A percentile compares a stretch with the other conserved stretches of the same genome.
Evolutionary conservation across 2,329 filamentous ascomycete species (phyloP).

Genomic region (Trichoderma brevicompactum): DNA sequence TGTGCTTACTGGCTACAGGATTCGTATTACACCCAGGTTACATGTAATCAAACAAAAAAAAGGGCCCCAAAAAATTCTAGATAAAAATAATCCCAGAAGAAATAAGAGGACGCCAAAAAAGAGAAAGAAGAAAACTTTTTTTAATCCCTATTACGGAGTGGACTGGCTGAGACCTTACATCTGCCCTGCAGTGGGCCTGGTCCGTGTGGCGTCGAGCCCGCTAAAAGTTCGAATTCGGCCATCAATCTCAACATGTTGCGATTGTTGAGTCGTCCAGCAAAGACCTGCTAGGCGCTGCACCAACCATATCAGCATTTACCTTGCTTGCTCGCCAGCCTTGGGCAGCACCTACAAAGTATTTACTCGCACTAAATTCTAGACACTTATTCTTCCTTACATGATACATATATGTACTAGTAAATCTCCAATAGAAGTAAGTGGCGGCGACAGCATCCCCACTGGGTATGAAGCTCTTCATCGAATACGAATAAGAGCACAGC

Average conservation of each 20-base stretch:
- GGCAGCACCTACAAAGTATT: too few species aligned
- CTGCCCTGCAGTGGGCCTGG: slow-evolving; percentile 3
- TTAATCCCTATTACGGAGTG: background rate
- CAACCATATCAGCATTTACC: too few species aligned
- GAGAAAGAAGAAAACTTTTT: background rate
- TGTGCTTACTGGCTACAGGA: slow-evolving; percentile 2
- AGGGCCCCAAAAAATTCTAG: background rate
- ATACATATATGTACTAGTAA: background rate
- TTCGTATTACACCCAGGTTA: background rate
- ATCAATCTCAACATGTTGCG: slow-evolving; percentile 25
- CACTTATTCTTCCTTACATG: too few species aligned
- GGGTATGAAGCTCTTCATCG: background rate
- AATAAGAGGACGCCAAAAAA: background rate
- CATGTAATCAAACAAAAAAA: background rate
- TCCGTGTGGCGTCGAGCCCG: slow-evolving; percentile 20
- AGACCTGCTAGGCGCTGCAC: background rate
- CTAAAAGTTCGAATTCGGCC: slow-evolving; percentile 7
- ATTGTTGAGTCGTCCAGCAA: slow-evolving; percentile 19
- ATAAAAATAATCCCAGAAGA: background rate
- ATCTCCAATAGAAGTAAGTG: too few species aligned
- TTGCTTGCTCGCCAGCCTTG: too few species aligned
- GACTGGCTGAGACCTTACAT: background rate
- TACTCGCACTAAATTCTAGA: too few species aligned
- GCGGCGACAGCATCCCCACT: background rate
- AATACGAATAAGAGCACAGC: slow-evolving; percentile 14